These are phyloP conservation scores for Termitomyces eurrhizus DNA, from an alignment of 768 basidiomycete species.

Conservation along the genomic window DNA sequence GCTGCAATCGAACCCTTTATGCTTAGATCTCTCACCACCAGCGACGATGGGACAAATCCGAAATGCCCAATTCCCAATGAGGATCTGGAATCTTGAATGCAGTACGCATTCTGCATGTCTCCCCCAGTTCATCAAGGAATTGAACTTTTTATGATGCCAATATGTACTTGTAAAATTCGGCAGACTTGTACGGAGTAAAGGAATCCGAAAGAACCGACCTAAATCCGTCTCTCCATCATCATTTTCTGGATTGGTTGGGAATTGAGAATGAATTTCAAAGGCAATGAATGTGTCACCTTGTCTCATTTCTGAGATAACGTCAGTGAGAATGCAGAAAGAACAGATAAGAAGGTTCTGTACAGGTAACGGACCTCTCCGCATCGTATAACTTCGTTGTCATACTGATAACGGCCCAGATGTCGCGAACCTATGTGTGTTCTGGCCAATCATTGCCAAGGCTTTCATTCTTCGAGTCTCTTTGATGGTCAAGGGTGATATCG, in stretches of 20 bases:
- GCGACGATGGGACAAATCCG: background rate
- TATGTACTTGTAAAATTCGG: background rate
- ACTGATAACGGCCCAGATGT: background rate
- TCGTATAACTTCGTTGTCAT: background rate
- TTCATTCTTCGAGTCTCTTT: background rate
- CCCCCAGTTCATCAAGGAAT: background rate
- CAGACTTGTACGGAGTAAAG: background rate
- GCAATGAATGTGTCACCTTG: background rate
- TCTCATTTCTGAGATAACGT: background rate
- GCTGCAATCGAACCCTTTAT: background rate
- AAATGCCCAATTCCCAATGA: background rate
- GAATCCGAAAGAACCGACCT: background rate
- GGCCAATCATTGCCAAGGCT: background rate
- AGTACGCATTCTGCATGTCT: background rate
- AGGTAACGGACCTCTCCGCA: background rate
- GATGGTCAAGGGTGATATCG: background rate
- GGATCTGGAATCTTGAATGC: background rate
- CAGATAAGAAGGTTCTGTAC: background rate
- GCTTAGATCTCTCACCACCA: background rate
- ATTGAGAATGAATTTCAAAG: background rate
- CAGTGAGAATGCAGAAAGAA: background rate
- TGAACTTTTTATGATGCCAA: background rate
- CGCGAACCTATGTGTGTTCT: background rate
- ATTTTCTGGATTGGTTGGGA: background rate
- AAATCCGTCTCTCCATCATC: background rate